These are phyloP conservation scores for Vitis cinerea DNA, from an alignment of 164 flowering plant genomes.

Conservation along the genomic window DNA sequence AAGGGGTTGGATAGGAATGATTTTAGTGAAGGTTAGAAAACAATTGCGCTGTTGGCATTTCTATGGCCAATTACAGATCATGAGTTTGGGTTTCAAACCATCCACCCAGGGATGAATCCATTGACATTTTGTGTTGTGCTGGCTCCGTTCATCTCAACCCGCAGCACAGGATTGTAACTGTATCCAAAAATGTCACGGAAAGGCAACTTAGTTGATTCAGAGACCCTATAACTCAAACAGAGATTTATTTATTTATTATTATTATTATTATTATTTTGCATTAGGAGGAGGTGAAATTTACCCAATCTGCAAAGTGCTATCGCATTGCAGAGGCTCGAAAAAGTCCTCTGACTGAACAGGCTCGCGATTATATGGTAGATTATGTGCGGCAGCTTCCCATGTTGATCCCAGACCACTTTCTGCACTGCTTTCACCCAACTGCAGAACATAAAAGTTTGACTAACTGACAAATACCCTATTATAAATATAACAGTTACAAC, in stretches of 20 bases:
- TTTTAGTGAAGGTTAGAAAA: too few relatives aligned
- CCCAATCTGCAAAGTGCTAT: slow-evolving; percentile 6
- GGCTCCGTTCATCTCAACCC: background rate
- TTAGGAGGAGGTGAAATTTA: background rate
- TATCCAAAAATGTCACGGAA: background rate
- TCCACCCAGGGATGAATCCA: slow-evolving; percentile 12
- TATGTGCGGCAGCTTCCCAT: too few relatives aligned
- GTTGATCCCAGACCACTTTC: too few relatives aligned
- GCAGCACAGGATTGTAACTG: background rate
- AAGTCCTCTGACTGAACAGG: slow-evolving; percentile 4
- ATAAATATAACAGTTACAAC: too few relatives aligned
- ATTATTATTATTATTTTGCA: background rate
- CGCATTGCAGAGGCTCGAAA: slow-evolving; percentile 2
- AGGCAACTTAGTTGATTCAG: too few relatives aligned
- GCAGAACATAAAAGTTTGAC: background rate
- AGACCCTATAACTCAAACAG: background rate
- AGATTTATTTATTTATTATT: too few relatives aligned
- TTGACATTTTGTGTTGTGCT: background rate
- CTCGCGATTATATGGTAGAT: background rate
- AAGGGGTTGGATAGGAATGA: too few relatives aligned
- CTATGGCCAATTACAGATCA: too few relatives aligned
- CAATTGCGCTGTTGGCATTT: too few relatives aligned
- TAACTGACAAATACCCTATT: background rate
- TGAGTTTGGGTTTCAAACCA: background rate
- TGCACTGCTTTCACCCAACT: slow-evolving; percentile 12